Base-by-base conservation (phyloP, 331 rosid species). In the Acacia pycnantha region DNA sequence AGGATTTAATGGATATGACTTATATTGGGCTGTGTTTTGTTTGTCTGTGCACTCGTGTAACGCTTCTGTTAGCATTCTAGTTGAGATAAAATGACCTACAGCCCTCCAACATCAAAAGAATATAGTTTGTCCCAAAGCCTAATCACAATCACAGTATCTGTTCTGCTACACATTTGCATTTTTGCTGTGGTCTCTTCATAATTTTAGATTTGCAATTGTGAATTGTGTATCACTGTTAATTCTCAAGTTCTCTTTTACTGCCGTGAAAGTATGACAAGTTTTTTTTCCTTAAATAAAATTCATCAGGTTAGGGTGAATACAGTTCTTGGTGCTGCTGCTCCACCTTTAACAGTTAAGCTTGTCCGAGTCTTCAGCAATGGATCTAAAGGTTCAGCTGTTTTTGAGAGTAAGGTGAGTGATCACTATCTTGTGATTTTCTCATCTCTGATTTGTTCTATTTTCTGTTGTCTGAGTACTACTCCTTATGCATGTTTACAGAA, bases 301-400 rank as follows among this genome's bases (percentile, higher is more conserved):
- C 51, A 86, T 81, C 90, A 96, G 99, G 98, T 94, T 73, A 91
- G 85, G 88, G 97, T 96, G 53, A 89, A 74, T 88, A 92, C 97
- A 3, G 97, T 90, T 77, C 97, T 96, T 85, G 98, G 99, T 79
- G 92, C 97, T 73, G 87, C 84, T 86, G 94, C 93, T 65, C 99
- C 99, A 50, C 91, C 91, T 77, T 82, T 94, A 78, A 85, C 91
- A 24, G 99, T 94, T 87, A 96, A 91, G 88, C 86, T 96, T 77
- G 90, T 90, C 59, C 89, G 46, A 86, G 98, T 92, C 78, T 84
- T 85, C 73, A 82, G 84, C 84, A 66, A 91, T 80, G 89, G 81
- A 81, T 87, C 95, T 40, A 96, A 92, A 88, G 94, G 74, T 82
- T 81, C 90, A 44, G 86, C 93, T 70, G 41, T 87, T 74, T 85